phyloP scores from a whole-genome alignment of 2,329 filamentous ascomycete genomes.

The Pestalotiopsis fici region DNA sequence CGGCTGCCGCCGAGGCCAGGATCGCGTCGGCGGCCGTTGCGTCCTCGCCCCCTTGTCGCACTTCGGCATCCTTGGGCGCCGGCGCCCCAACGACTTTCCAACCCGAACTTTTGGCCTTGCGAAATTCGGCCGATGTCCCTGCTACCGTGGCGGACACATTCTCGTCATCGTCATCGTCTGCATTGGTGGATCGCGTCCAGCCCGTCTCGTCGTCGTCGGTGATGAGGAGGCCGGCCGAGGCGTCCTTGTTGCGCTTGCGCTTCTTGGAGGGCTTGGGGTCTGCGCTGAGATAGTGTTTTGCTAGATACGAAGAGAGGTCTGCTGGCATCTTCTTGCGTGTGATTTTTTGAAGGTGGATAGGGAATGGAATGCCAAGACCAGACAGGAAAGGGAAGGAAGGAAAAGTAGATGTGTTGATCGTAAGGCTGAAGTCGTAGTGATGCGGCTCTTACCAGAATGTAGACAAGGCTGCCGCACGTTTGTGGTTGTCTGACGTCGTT shows the following conservation, averaged over 20 bases:
- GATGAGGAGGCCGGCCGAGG: slow-evolving; percentile 57
- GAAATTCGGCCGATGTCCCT: slow-evolving; percentile 62
- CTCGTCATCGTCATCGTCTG: slow-evolving; percentile 53
- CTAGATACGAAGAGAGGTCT: slow-evolving; percentile 80
- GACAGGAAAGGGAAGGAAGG: background rate
- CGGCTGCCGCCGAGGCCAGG: slow-evolving; percentile 70
- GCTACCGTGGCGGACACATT: slow-evolving; percentile 51
- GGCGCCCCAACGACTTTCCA: slow-evolving; percentile 72
- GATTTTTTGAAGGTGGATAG: background rate
- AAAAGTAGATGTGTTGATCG: background rate
- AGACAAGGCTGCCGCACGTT: background rate
- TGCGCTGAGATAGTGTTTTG: slow-evolving; percentile 80
- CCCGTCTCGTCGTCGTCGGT: slow-evolving; percentile 63
- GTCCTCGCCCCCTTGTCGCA: slow-evolving; percentile 36
- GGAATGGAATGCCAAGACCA: background rate
- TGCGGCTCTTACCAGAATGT: background rate
- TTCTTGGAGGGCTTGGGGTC: slow-evolving; percentile 62
- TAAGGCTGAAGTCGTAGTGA: background rate
- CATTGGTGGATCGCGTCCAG: slow-evolving; percentile 50
- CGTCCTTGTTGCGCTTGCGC: slow-evolving; percentile 49
- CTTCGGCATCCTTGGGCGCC: slow-evolving; percentile 25
- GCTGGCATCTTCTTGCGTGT: slow-evolving; percentile 45
- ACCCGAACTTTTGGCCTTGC: slow-evolving; percentile 73
- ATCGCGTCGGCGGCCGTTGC: slow-evolving; percentile 77
- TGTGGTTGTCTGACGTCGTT: slow-evolving; percentile 1